Evolutionary conservation across 2,329 filamentous ascomycete species (phyloP), one percentile per base, ranked within the genome.

Genomic region (Scytalidium lignicola): DNA sequence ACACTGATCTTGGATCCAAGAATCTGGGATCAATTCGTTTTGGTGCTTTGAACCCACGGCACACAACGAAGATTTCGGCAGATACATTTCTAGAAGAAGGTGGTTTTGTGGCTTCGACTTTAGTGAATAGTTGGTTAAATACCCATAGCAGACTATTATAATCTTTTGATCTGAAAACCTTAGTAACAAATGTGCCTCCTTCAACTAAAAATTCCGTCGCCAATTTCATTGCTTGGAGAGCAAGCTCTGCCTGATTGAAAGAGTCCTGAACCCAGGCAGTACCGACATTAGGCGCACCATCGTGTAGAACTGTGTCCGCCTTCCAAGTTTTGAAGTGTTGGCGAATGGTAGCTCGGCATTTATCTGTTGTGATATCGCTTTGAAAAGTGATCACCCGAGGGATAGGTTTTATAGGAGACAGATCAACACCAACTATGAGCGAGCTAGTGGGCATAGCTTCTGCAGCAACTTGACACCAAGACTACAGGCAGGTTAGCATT

Each of bases 51-150:
- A 83, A 99, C 18, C 92, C 93, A 57, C 86, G 83, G 70, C 92
- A 97, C 28, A 99, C 93, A 55, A 97, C 92, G 74, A 99, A 99
- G 39, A 97, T 97, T 74, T 99, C 93, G 57, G 93, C 93, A 7
- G 90, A 96, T 46, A 99, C 92, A 62, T 95, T 96, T 74, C 93
- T 80, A 8, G 90, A 96, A 0, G 90, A 95, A 0, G 93, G 93
- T 3, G 93, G 93, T 69, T 99, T 99, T 4, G 93, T 99, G 44
- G 95, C 92, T 66, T 99, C 92, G 55, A 99, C 93, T 58, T 93
- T 95, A 43, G 79, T 79, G 73, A 99, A 99, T 1, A 99, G 78
- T 68, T 99, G 93, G 66, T 96, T 96, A 74, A 97, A 90, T 28
- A 97, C 91, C 93, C 93, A 99, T 44, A 97, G 78, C 42, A 99